phyloP scores from a whole-genome alignment of 768 basidiomycete species.

The Kondoa malvinella region DNA sequence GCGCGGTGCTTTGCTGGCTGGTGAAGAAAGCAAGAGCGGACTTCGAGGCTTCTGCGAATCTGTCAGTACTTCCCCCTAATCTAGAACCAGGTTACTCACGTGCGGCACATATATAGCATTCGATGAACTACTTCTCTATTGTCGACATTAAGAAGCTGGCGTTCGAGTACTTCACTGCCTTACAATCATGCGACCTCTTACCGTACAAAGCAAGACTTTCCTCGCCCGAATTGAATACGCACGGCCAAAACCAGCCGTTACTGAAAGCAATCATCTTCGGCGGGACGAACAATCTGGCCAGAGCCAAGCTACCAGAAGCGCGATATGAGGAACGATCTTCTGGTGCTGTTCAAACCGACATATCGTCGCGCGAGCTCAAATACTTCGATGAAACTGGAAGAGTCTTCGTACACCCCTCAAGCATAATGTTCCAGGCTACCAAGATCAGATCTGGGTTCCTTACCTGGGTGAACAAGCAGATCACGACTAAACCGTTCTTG shows the following conservation, averaged over 20 bases:
- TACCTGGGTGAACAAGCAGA: conserved; percentile 64
- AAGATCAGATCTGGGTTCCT: conserved; percentile 64
- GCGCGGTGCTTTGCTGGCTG: conserved; percentile 36
- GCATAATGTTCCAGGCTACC: conserved; percentile 54
- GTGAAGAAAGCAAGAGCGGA: conserved; percentile 7
- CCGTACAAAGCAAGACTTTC: background rate
- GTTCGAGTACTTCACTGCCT: conserved; percentile 31
- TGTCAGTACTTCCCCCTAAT: background rate
- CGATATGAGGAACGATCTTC: conserved; percentile 72
- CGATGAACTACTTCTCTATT: conserved; percentile 17
- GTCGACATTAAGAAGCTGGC: conserved; percentile 21
- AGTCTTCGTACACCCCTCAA: conserved; percentile 69
- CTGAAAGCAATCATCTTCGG: background rate
- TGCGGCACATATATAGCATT: no score
- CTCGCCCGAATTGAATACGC: background rate
- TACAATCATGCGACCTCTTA: background rate
- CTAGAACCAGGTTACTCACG: no score
- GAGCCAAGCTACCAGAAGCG: conserved; percentile 30
- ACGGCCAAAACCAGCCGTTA: background rate
- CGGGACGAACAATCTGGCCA: background rate
- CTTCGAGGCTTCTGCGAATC: background rate
- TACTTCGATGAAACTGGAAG: conserved; percentile 30
- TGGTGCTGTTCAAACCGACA: conserved; percentile 69
- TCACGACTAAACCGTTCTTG: conserved; percentile 67
- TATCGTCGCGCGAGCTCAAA: conserved; percentile 58